phyloP scores from a whole-genome alignment of 1,284 basidiomycete species.

The Moesziomyces sp. region DNA sequence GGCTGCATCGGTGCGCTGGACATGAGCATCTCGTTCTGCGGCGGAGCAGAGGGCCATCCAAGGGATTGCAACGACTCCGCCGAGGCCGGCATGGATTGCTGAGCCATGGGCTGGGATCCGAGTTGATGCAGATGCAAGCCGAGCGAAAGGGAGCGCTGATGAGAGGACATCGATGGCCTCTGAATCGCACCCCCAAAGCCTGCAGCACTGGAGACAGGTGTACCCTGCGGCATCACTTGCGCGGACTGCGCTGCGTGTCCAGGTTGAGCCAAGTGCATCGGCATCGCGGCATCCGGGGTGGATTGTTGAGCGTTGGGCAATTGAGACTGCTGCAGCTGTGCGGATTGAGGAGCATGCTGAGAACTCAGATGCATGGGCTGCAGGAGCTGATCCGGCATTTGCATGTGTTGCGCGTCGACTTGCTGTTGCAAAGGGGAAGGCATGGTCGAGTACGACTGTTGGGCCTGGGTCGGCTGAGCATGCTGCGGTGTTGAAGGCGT shows the following conservation, averaged over 20 bases:
- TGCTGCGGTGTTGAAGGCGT: constrained; percentile 19
- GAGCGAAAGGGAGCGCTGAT: constrained; percentile 44
- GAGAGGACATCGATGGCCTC: constrained; percentile 22
- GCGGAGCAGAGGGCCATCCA: constrained; percentile 35
- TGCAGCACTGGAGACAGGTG: background rate
- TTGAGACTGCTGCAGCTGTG: constrained; percentile 1
- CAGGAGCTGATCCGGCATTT: constrained; percentile 14
- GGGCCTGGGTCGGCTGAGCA: constrained; percentile 9
- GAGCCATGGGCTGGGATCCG: constrained; percentile 27
- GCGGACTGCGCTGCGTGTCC: constrained; percentile 5
- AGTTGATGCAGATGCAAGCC: constrained; percentile 43
- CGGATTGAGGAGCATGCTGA: constrained; percentile 13
- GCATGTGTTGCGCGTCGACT: constrained; percentile 18
- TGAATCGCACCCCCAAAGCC: constrained; percentile 16
- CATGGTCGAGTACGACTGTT: constrained; percentile 22
- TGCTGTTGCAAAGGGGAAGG: constrained; percentile 36
- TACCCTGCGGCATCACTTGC: constrained; percentile 20
- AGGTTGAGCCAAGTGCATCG: constrained; percentile 32
- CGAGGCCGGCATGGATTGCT: constrained; percentile 29
- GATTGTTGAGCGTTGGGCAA: background rate
- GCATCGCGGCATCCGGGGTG: constrained; percentile 15
- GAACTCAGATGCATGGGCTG: constrained; percentile 27
- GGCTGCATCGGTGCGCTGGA: constrained; percentile 28
- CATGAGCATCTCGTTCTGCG: constrained; percentile 35
- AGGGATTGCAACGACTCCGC: constrained; percentile 33